A percentile compares a stretch with the other conserved stretches of the same genome.
Conservation (phyloP, 2,329 filamentous ascomycete genomes). For the Trichoderma pleuroti region DNA sequence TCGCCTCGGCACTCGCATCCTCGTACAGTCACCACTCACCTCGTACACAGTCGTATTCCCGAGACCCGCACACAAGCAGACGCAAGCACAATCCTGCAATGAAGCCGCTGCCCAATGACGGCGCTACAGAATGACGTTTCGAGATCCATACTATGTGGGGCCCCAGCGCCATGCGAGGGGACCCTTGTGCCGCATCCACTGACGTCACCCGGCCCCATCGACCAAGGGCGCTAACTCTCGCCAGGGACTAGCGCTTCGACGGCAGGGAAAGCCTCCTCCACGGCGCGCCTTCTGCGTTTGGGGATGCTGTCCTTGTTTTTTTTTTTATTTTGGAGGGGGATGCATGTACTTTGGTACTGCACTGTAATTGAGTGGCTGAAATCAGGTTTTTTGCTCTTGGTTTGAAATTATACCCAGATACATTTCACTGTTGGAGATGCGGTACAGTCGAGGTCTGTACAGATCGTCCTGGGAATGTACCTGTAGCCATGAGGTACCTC, state of each 20-base stretch:
- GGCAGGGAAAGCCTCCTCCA: background rate
- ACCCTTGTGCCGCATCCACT: slow-evolving; percentile 19
- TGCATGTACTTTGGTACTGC: background rate
- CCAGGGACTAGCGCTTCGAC: background rate
- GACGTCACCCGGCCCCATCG: slow-evolving; percentile 9
- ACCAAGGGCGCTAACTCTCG: background rate
- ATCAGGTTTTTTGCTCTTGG: background rate
- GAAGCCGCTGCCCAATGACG: background rate
- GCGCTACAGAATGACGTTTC: slow-evolving; percentile 15
- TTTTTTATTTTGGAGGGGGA: background rate
- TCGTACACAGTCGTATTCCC: background rate
- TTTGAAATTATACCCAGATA: background rate
- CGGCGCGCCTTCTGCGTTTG: background rate
- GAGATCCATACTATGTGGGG: slow-evolving; percentile 6
- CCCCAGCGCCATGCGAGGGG: background rate
- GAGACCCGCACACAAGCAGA: background rate
- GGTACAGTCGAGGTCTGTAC: background rate
- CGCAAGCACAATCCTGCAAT: slow-evolving; percentile 10
- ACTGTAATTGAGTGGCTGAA: background rate
- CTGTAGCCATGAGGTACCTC: background rate
- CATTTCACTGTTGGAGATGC: background rate
- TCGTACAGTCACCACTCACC: background rate
- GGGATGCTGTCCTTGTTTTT: background rate
- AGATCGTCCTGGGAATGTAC: background rate
- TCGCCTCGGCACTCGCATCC: background rate